phyloP scores from a whole-genome alignment of 495 filamentous ascomycete genomes.

The Platismatia glauca region DNA sequence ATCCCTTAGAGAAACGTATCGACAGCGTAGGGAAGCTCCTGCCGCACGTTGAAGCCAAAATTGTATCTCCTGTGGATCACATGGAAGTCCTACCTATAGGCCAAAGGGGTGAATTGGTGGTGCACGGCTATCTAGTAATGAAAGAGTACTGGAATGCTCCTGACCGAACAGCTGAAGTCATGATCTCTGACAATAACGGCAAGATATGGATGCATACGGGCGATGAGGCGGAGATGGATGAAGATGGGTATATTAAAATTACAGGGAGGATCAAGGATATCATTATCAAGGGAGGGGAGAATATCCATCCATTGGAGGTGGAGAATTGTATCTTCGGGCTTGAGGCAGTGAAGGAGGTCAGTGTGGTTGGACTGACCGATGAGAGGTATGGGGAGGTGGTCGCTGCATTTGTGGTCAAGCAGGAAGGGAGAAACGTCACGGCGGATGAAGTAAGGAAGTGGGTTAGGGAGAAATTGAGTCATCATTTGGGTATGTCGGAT shows the following conservation, averaged over 20 bases:
- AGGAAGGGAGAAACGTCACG: slow-evolving; percentile 33
- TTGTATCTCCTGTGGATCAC: slow-evolving; percentile 58
- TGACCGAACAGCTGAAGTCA: slow-evolving; percentile 59
- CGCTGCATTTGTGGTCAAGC: slow-evolving; percentile 65
- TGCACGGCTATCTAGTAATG: slow-evolving; percentile 82
- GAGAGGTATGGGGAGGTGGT: slow-evolving; percentile 79
- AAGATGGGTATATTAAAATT: slow-evolving; percentile 56
- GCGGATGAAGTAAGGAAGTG: slow-evolving; percentile 57
- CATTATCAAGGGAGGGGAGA: slow-evolving; percentile 89
- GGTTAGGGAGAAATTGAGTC: slow-evolving; percentile 62
- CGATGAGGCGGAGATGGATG: slow-evolving; percentile 86
- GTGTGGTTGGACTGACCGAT: slow-evolving; percentile 77
- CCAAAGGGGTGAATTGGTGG: slow-evolving; percentile 70
- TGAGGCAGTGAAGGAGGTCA: slow-evolving; percentile 58
- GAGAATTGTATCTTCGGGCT: slow-evolving; percentile 83
- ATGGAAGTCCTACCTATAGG: slow-evolving; percentile 51
- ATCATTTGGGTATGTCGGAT: slow-evolving; percentile 55
- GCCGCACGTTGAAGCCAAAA: slow-evolving; percentile 78
- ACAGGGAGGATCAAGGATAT: slow-evolving; percentile 81
- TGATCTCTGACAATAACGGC: slow-evolving; percentile 50
- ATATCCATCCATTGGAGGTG: slow-evolving; percentile 90
- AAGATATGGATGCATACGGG: slow-evolving; percentile 75
- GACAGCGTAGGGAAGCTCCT: slow-evolving; percentile 66
- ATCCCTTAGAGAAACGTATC: slow-evolving; percentile 71
- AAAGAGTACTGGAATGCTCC: slow-evolving; percentile 79